Percentiles rank a stretch among this genome's conserved stretches.
Conservation (phyloP, 345 rosid species). For the Eucalyptus microcorys region DNA sequence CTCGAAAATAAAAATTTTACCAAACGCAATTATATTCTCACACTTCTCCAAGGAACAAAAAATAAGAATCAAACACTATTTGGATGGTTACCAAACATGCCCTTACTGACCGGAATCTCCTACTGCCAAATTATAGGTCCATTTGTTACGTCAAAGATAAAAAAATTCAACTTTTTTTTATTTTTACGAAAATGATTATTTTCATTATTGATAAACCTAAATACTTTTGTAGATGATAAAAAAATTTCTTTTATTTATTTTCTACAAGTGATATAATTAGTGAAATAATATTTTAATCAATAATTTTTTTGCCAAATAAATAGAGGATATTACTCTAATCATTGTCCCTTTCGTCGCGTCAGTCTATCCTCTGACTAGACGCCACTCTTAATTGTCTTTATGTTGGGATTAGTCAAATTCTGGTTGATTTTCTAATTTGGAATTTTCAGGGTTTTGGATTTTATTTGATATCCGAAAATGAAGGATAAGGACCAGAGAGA, state of each 20-base stretch:
- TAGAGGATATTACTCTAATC: neutral
- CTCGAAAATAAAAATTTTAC: too few species aligned
- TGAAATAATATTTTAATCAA: neutral
- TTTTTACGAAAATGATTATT: too few species aligned
- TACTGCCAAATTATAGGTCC: neutral
- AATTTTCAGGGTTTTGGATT: neutral
- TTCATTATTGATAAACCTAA: too few species aligned
- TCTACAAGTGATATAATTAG: too few species aligned
- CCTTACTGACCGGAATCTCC: neutral
- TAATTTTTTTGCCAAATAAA: neutral
- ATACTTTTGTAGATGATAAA: neutral
- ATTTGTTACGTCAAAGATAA: too few species aligned
- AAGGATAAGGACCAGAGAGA: neutral
- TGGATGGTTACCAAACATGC: too few species aligned
- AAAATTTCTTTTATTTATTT: too few species aligned
- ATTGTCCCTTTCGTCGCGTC: neutral
- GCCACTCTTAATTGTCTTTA: neutral
- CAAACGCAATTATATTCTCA: too few species aligned
- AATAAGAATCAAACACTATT: too few species aligned
- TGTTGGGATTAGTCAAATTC: neutral
- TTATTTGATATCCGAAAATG: neutral
- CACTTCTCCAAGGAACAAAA: too few species aligned
- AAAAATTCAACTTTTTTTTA: too few species aligned
- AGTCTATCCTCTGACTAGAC: neutral
- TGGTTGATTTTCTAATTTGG: neutral